Base-by-base conservation (phyloP, 2,329 filamentous ascomycete genomes). In the Biscogniauxia sp. region DNA sequence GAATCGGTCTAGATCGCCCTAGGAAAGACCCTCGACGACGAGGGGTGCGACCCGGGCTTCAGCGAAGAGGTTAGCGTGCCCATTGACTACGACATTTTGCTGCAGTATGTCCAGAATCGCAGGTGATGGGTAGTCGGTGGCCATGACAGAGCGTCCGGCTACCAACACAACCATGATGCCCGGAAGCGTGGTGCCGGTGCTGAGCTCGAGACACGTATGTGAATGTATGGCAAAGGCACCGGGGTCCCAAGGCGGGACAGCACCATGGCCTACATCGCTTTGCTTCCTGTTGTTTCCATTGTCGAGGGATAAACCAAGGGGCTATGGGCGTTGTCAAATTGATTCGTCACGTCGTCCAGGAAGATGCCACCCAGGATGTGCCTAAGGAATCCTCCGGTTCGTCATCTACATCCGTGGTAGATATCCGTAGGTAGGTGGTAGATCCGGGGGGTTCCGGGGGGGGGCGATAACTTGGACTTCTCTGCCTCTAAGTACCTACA, bases 71-170 rank as follows among this genome's bases (percentile, higher is more conserved):
- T 68, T 68, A 1, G 60, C 69, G 19, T 57, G 68, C 6, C 85
- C 68, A 65, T 88, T 89, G 32, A 77, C 77, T 7, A 72, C 66
- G 8, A 89, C 78, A 69, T 92, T 92, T 5, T 70, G 72, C 15
- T 73, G 73, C 49, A 92, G 81, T 49, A 86, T 87, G 37, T 77
- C 72, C 50, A 92, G 73, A 19, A 91, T 81, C 7, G 80, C 77
- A 1, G 79, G 75, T 0, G 88, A 80, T 0, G 90, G 89, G 69
- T 91, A 92, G 74, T 92, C 90, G 15, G 86, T 88, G 23, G 88
- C 81, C 25, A 82, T 77, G 4, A 89, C 82, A 71, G 82, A 67
- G 26, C 62, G 45, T 2, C 81, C 84, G 26, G 82, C 81, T 7
- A 81, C 68, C 23, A 84, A 69, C 0, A 76, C 78, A 2, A 78